Percentiles rank a stretch among this genome's conserved stretches.
These are phyloP conservation scores for Elsinoe perseae DNA, from an alignment of 2,329 filamentous ascomycete genomes.

Conservation along the genomic window DNA sequence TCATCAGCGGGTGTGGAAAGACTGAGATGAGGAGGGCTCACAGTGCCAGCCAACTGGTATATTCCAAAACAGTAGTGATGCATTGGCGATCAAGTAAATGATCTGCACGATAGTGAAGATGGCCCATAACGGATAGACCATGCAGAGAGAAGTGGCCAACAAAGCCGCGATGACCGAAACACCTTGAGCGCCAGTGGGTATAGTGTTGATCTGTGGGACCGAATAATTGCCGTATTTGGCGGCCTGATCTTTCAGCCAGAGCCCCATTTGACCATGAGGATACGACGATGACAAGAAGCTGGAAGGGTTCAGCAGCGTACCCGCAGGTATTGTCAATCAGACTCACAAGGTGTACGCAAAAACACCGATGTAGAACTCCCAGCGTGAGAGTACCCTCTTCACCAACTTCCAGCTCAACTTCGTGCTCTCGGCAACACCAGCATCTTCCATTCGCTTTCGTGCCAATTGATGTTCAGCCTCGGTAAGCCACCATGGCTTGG, in stretches of 20 bases:
- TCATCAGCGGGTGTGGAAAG: neutral
- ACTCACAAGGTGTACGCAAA: conserved; percentile 14
- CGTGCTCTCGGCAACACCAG: neutral
- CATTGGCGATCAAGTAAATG: conserved; percentile 3
- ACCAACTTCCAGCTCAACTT: conserved; percentile 1
- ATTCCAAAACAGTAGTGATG: conserved; percentile 1
- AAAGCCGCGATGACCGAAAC: neutral
- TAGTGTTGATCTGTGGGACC: conserved; percentile 16
- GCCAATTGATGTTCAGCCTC: conserved; percentile 14
- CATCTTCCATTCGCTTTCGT: conserved; percentile 11
- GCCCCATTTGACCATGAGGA: conserved; percentile 16
- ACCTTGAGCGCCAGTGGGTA: conserved; percentile 3
- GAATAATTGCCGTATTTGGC: conserved; percentile 6
- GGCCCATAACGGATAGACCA: conserved; percentile 2
- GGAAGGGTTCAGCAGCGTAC: neutral
- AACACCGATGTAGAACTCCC: conserved; percentile 16
- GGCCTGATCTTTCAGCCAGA: conserved; percentile 16
- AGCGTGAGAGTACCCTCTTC: neutral
- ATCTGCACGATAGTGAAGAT: neutral
- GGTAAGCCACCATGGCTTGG: conserved; percentile 17
- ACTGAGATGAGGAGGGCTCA: neutral
- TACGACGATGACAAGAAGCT: conserved; percentile 15
- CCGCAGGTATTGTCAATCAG: neutral
- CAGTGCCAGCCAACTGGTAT: neutral
- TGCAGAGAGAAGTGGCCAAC: conserved; percentile 3